Conservation (phyloP, 495 filamentous ascomycete species). For the Annulohypoxylon maeteangense region DNA sequence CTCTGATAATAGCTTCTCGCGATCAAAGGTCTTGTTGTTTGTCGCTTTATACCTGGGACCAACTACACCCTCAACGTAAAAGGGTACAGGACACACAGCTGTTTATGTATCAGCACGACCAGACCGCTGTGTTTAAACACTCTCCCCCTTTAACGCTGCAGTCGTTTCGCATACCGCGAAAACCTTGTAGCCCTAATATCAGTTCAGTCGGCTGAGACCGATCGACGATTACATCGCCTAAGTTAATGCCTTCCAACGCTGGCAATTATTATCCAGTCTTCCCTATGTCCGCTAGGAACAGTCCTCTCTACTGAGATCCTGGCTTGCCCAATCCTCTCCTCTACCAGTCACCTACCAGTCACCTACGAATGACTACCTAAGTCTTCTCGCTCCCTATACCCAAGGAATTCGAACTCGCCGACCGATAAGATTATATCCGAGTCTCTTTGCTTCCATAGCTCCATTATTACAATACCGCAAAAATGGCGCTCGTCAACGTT, state of each 20-base stretch:
- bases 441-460: slow-evolving; percentile 40
- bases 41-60: slow-evolving; percentile 13
- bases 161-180: slow-evolving; percentile 89
- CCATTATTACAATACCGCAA: slow-evolving; percentile 54
- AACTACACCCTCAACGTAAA: slow-evolving; percentile 50
- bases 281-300: slow-evolving; percentile 62
- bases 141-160: slow-evolving; percentile 92
- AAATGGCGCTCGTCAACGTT: slow-evolving; percentile 86
- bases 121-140: slow-evolving; percentile 70
- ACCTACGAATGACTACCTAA: slow-evolving; percentile 49
- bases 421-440: slow-evolving; percentile 33
- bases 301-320: slow-evolving; percentile 60
- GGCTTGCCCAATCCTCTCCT: slow-evolving; percentile 49
- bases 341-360: slow-evolving; percentile 28
- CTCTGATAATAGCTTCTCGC: slow-evolving; percentile 9
- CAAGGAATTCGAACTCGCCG: slow-evolving; percentile 39
- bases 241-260: slow-evolving; percentile 65
- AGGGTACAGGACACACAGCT: slow-evolving; percentile 58
- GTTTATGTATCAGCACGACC: slow-evolving; percentile 70
- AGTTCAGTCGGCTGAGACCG: slow-evolving; percentile 84
- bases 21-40: slow-evolving; percentile 27
- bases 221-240: slow-evolving; percentile 50
- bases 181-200: slow-evolving; percentile 85
- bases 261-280: slow-evolving; percentile 54
- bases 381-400: slow-evolving; percentile 23